phyloP scores from a whole-genome alignment of 2,329 filamentous ascomycete species.

The Pezicula neosporulosa region DNA sequence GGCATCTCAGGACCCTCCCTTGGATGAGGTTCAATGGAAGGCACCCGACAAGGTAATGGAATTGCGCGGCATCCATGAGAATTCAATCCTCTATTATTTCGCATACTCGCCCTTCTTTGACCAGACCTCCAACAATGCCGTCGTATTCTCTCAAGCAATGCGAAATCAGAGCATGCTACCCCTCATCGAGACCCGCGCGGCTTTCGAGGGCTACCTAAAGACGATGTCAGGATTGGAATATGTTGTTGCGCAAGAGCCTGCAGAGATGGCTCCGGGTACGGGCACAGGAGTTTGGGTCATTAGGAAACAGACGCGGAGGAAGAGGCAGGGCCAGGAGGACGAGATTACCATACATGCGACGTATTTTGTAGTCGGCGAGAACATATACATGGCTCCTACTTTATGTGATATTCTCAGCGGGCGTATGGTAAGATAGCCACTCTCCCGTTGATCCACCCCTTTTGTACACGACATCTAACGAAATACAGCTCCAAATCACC shows the following conservation, averaged over 20 bases:
- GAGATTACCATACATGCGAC: conserved; percentile 56
- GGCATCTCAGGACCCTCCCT: conserved; percentile 46
- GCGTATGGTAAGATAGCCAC: conserved; percentile 47
- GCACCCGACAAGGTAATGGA: conserved; percentile 44
- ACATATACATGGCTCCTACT: conserved; percentile 64
- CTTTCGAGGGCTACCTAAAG: conserved; percentile 58
- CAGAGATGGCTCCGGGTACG: conserved; percentile 57
- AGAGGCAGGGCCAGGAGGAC: conserved; percentile 51
- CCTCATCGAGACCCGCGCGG: conserved; percentile 56
- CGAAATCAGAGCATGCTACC: conserved; percentile 56
- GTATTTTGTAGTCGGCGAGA: conserved; percentile 64
- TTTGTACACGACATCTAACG: conserved; percentile 1
- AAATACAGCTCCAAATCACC: conserved; percentile 15
- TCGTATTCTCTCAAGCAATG: conserved; percentile 58
- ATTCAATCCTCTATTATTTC: conserved; percentile 63
- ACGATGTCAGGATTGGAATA: conserved; percentile 67
- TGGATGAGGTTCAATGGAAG: conserved; percentile 68
- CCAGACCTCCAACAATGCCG: conserved; percentile 63
- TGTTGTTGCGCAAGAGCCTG: conserved; percentile 61
- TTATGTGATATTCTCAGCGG: conserved; percentile 56
- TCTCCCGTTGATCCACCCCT: too few relatives aligned
- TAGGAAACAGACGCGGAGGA: conserved; percentile 62
- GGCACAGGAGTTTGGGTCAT: conserved; percentile 68
- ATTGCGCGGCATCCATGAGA: conserved; percentile 61
- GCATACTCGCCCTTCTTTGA: conserved; percentile 66